A percentile compares a stretch with the other conserved stretches of the same genome.
These are phyloP conservation scores for Fusarium staphyleae DNA, from an alignment of 2,329 filamentous ascomycete genomes.

Conservation along the genomic window DNA sequence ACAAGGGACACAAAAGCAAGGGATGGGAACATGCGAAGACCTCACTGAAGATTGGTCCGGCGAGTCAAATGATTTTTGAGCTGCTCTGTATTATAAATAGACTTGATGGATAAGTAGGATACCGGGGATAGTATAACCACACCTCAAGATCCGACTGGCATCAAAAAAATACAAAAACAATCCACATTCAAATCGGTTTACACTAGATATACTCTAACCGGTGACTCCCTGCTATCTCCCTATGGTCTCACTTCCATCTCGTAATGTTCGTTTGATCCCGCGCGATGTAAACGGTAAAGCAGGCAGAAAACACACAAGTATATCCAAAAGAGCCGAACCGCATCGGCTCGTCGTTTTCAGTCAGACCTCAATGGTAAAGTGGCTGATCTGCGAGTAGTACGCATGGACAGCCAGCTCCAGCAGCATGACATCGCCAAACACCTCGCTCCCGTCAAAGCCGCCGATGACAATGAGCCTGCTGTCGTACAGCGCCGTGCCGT, in stretches of 20 bases:
- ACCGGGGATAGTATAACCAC: background rate
- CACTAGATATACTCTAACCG: conserved; percentile 28
- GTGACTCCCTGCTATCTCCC: conserved; percentile 36
- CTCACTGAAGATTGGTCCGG: background rate
- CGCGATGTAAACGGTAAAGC: conserved; percentile 11
- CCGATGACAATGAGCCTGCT: conserved; percentile 69
- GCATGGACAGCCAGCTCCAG: conserved; percentile 73
- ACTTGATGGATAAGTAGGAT: background rate
- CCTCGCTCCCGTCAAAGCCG: conserved; percentile 71
- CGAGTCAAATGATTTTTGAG: conserved; percentile 1
- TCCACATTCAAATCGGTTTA: conserved; percentile 30
- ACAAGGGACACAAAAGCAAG: background rate
- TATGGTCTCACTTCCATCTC: conserved; percentile 16
- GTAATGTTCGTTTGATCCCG: conserved; percentile 15
- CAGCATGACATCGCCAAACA: conserved; percentile 72
- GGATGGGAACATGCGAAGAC: conserved; percentile 1
- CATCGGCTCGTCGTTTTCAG: conserved; percentile 40
- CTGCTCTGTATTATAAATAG: conserved; percentile 18
- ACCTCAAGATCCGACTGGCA: background rate
- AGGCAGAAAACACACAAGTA: conserved; percentile 20
- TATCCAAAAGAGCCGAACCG: conserved; percentile 7
- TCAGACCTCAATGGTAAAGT: conserved; percentile 73
- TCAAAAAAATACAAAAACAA: conserved; percentile 4
- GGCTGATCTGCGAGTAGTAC: conserved; percentile 77
- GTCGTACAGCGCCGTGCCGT: conserved; percentile 71